Percentiles rank a stretch among this genome's conserved stretches.
phyloP scores from a whole-genome alignment of 768 basidiomycete species.

The Phanerochaete sordida region DNA sequence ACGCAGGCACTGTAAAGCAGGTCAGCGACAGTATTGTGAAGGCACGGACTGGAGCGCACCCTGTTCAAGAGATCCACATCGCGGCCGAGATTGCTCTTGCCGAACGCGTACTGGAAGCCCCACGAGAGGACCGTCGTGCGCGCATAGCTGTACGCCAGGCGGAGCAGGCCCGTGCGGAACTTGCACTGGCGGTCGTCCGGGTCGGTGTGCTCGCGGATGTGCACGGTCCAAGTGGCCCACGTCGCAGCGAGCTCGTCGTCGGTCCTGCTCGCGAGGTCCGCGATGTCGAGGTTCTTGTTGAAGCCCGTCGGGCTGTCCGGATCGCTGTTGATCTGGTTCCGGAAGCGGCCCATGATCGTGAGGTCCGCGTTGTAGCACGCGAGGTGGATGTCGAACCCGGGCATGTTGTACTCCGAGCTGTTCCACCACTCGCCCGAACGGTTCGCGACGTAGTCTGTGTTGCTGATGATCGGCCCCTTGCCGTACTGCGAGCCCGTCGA shows the following conservation, averaged over 20 bases:
- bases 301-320: conserved; percentile 71
- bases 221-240: conserved; percentile 52
- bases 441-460: conserved; percentile 71
- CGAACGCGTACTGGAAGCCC: conserved; percentile 37
- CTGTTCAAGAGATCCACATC: conserved; percentile 27
- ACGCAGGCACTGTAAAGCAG: conserved; percentile 16
- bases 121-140: conserved; percentile 39
- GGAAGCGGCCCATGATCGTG: conserved; percentile 57
- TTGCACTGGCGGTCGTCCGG: conserved; percentile 49
- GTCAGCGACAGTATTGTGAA: not conserved
- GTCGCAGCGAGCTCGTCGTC: conserved; percentile 66
- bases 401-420: conserved; percentile 62
- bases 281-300: conserved; percentile 71
- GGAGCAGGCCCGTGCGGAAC: conserved; percentile 23
- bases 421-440: conserved; percentile 72
- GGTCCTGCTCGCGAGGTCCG: conserved; percentile 57
- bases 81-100: conserved; percentile 21
- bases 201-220: conserved; percentile 45
- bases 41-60: conserved; percentile 8
- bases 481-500: conserved; percentile 89
- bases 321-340: conserved; percentile 65
- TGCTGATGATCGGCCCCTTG: conserved; percentile 75
- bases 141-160: conserved; percentile 30
- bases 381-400: conserved; percentile 76
- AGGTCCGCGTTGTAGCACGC: conserved; percentile 77